Evolutionary conservation across 169 alveolate species (phyloP).

Genomic region (Plasmodium yoelii): DNA sequence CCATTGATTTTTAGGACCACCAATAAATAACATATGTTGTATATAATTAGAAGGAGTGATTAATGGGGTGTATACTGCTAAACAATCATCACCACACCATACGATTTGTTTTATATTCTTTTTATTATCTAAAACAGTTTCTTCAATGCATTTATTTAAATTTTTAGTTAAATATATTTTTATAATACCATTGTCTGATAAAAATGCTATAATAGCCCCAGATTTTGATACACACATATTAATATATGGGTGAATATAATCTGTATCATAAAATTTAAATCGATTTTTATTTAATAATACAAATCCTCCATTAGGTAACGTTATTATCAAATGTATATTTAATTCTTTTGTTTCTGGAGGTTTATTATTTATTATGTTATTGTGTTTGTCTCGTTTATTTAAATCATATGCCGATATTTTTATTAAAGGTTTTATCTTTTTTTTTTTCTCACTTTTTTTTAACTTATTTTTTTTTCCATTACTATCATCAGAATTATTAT

Average conservation of each 20-base stretch:
- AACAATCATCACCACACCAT: conserved; percentile 87
- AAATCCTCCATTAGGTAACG: conserved; percentile 57
- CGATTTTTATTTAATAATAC: conserved; percentile 45
- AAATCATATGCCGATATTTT: conserved; percentile 55
- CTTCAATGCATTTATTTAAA: conserved; percentile 65
- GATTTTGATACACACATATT: conserved; percentile 68
- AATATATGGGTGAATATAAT: conserved; percentile 24
- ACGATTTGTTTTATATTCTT: conserved; percentile 79
- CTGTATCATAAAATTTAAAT: conserved; percentile 36
- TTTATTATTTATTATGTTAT: background rate
- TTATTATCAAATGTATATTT: conserved; percentile 53
- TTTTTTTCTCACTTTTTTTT: background rate
- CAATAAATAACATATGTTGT: conserved; percentile 79
- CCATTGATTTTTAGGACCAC: conserved; percentile 86
- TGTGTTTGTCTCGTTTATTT: conserved; percentile 15
- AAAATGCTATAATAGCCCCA: conserved; percentile 59
- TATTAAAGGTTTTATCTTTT: conserved; percentile 13
- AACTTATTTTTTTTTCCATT: background rate
- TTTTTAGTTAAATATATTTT: conserved; percentile 74
- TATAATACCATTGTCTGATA: conserved; percentile 60
- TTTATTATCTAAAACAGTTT: conserved; percentile 67
- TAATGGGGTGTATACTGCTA: conserved; percentile 79
- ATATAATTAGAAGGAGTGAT: conserved; percentile 76
- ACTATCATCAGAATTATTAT: background rate
- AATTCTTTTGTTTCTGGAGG: conserved; percentile 25